Conservation (phyloP, 2,329 filamentous ascomycete genomes). For the Tolypocladium guangdongense region DNA sequence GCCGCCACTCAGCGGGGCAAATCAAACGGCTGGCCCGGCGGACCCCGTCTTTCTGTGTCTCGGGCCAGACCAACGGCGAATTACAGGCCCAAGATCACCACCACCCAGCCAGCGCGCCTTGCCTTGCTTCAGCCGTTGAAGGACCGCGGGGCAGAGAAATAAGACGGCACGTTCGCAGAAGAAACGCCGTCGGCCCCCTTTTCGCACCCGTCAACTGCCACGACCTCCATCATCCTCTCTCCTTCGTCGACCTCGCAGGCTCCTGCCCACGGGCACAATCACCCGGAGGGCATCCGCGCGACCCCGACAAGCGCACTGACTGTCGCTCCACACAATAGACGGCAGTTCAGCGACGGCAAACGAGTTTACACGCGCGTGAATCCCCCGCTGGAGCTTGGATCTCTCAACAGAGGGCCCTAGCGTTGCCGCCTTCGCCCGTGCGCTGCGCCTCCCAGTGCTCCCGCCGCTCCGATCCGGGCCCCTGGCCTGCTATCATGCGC, state of each 20-base stretch:
- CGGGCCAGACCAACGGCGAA: constrained; percentile 1
- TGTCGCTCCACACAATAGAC: neutral
- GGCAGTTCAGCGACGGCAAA: neutral
- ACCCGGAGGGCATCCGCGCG: neutral
- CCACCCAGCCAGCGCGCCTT: neutral
- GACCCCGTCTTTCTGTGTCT: constrained; percentile 4
- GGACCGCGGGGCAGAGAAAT: neutral
- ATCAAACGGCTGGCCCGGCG: neutral
- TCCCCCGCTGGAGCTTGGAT: neutral
- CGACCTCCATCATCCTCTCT: neutral
- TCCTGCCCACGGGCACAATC: neutral
- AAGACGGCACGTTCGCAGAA: neutral
- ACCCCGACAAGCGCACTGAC: neutral
- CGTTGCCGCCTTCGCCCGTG: neutral
- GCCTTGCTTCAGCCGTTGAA: neutral
- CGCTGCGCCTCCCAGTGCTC: neutral
- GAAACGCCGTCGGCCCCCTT: neutral
- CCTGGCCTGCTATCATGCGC: constrained; percentile 4
- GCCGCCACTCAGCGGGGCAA: constrained; percentile 1
- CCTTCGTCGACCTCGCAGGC: neutral
- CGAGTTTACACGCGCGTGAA: neutral
- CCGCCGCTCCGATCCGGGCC: neutral
- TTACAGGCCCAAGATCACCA: neutral
- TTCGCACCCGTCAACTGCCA: neutral
- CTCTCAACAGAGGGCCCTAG: neutral